phyloP scores from a whole-genome alignment of 2,329 filamentous ascomycete species.

The Neonectria sp. region DNA sequence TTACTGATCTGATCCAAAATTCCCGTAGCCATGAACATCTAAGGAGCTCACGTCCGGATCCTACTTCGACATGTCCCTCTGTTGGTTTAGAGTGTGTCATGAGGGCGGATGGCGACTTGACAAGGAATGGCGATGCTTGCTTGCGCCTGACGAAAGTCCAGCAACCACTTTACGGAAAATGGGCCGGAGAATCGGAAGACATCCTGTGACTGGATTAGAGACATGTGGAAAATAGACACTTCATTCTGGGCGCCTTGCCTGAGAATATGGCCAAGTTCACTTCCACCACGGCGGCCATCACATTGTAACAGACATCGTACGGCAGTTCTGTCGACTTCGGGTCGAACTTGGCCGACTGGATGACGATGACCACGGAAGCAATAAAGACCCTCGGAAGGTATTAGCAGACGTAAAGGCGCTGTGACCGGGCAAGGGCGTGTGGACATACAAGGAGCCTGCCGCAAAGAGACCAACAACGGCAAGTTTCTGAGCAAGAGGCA shows the following conservation, averaged over 20 bases:
- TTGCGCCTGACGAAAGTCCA: neutral
- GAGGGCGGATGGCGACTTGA: neutral
- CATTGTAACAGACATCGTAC: slow-evolving; percentile 34
- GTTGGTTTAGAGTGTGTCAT: neutral
- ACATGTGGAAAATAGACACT: neutral
- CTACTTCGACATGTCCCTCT: neutral
- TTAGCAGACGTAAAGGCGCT: slow-evolving; percentile 10
- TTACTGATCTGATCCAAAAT: neutral
- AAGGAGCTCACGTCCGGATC: neutral
- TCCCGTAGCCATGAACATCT: neutral
- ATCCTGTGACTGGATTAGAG: neutral
- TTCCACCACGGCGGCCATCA: slow-evolving; percentile 38
- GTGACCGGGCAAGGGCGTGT: neutral
- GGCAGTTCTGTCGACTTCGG: slow-evolving; percentile 33
- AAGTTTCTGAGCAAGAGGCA: slow-evolving; percentile 45
- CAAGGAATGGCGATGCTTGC: neutral
- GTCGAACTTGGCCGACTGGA: slow-evolving; percentile 31
- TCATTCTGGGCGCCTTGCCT: slow-evolving; percentile 12
- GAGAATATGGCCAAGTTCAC: slow-evolving; percentile 43
- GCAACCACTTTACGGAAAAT: neutral
- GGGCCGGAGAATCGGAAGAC: neutral
- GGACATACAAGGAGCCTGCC: slow-evolving; percentile 43
- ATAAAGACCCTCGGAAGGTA: slow-evolving; percentile 33
- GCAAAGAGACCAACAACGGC: slow-evolving; percentile 45
- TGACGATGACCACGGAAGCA: slow-evolving; percentile 35